These are phyloP conservation scores for Puccinia hordei DNA, from an alignment of 1,284 basidiomycete genomes.

Conservation along the genomic window DNA sequence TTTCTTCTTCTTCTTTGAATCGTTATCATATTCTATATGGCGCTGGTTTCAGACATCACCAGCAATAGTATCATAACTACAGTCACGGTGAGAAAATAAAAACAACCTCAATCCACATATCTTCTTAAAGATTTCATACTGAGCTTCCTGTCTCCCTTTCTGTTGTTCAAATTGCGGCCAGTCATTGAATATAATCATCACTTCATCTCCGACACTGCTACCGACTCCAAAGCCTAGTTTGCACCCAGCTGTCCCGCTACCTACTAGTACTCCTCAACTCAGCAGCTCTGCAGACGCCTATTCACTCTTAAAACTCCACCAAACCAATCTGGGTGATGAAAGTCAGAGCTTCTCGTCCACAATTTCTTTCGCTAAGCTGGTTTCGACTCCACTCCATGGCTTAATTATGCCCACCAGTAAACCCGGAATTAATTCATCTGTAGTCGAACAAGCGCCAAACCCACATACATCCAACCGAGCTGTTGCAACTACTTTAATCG, in stretches of 20 bases:
- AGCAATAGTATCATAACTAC: not conserved
- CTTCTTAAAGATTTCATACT: not conserved
- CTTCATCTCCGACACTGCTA: not conserved
- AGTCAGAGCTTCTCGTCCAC: not conserved
- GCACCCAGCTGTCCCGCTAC: not conserved
- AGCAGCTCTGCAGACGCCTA: not conserved
- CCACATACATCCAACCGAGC: conserved; percentile 16
- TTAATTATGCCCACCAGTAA: not conserved
- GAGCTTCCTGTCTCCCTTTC: not conserved
- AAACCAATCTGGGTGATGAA: not conserved
- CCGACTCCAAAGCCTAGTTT: not conserved
- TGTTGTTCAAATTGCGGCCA: not conserved
- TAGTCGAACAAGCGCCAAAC: not conserved
- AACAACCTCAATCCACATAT: no score
- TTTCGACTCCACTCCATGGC: not conserved
- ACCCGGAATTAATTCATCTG: not conserved
- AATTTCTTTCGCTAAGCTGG: not conserved
- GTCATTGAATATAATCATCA: not conserved
- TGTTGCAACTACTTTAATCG: conserved; percentile 17
- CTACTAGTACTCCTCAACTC: not conserved
- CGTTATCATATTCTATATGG: not conserved
- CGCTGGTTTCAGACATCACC: not conserved
- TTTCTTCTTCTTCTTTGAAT: no score
- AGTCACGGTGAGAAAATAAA: not conserved
- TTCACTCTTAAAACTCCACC: not conserved